Base-by-base conservation (phyloP, 345 rosid species). In the Isatis tinctoria region DNA sequence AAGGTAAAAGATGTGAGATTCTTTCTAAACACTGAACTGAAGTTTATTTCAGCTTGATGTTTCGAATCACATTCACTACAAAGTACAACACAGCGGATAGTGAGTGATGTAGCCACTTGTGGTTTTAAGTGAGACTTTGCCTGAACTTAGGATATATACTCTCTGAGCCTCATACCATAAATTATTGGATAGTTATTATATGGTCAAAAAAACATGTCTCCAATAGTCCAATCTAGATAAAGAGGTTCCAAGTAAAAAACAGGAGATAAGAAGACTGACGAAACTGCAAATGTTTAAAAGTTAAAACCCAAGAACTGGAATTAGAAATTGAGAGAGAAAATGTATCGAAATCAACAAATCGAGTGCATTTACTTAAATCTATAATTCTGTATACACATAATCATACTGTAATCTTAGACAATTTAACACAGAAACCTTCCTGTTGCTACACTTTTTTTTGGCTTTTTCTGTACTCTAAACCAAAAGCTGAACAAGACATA, bases 401-500 rank as follows among this genome's bases (percentile, higher is more conserved):
- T 48, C 33, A 62, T 41, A 53, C 27, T 35, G 9, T 22, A 10
- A 63, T 48, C 16, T 74, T 65, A 53, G 35, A 65, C 65, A 65
- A 36, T 13, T 18, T 30, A 39, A 40, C 53, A 52, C 43, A 52
- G 4, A 49, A 6, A 72, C 61, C 60, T 43, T 62, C 13, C 27
- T 39, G 56, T 28, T 40, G 39, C 67, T 60, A 48, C 60, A 43
- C 39, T 70, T 22, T 66, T 33, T 8, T 35, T 22, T 30, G 16
- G 28, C 28, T 32, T 40, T 30, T 70, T 70, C 36, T 44, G 45
- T 73, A 53, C 70, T 10, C 24, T 66, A 48, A 61, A 10, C 44
- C 24, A 20, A 20, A 32, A 41, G 47, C 27, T 73, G 77, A 54
- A 65, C 59, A 74, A 74, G 17, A 51, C 48, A 67, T 49, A 27